A percentile compares a stretch with the other conserved stretches of the same genome.
These are phyloP conservation scores for Ceratocystis smalleyi DNA, from an alignment of 2,329 filamentous ascomycete species.

Conservation along the genomic window DNA sequence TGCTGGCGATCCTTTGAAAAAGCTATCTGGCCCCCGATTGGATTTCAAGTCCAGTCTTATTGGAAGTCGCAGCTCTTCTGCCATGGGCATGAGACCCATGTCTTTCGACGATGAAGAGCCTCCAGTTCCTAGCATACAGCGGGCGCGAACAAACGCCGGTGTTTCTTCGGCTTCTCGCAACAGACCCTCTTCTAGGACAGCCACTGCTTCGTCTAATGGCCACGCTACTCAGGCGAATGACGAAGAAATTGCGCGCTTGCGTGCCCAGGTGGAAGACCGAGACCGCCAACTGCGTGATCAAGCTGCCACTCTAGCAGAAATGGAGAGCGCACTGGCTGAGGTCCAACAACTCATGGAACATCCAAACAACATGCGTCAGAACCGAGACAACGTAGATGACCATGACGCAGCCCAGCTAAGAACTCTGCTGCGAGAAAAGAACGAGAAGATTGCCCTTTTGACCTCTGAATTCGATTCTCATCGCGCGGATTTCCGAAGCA, in stretches of 20 bases:
- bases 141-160: slow-evolving; percentile 33
- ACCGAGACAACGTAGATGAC: slow-evolving; percentile 36
- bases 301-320: slow-evolving; percentile 64
- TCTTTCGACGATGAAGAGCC: slow-evolving; percentile 41
- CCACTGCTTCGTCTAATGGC: slow-evolving; percentile 34
- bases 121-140: slow-evolving; percentile 13
- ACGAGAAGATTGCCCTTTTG: slow-evolving; percentile 85
- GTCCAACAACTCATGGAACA: slow-evolving; percentile 53
- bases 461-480: slow-evolving; percentile 92
- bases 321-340: slow-evolving; percentile 78
- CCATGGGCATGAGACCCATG: slow-evolving; percentile 34
- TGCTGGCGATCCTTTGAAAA: slow-evolving; percentile 46
- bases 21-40: slow-evolving; percentile 29
- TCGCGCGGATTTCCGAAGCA: slow-evolving; percentile 87
- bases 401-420: slow-evolving; percentile 64
- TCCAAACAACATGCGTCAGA: slow-evolving; percentile 29
- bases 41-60: slow-evolving; percentile 33
- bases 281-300: slow-evolving; percentile 84
- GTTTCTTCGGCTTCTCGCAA: slow-evolving; percentile 38
- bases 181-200: slow-evolving; percentile 30
- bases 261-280: slow-evolving; percentile 61
- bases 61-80: slow-evolving; percentile 44
- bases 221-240: slow-evolving; percentile 42
- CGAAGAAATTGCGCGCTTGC: slow-evolving; percentile 59
- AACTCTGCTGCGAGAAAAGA: slow-evolving; percentile 78